A percentile compares a stretch with the other conserved stretches of the same genome.
These are phyloP conservation scores for Arabidopsis lyrata DNA, from an alignment of 441 rosid species.

Conservation along the genomic window DNA sequence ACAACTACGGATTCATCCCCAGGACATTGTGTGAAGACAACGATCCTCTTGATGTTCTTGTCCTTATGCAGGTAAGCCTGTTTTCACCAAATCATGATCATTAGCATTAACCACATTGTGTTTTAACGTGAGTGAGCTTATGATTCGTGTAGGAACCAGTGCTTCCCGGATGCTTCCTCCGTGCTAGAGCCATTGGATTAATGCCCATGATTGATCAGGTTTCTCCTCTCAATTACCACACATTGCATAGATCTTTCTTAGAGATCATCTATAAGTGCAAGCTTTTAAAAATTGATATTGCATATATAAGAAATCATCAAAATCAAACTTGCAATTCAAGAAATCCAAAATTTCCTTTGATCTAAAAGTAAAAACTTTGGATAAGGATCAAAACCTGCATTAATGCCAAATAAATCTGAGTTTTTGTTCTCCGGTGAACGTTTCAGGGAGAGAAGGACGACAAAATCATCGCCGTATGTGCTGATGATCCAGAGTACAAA, in stretches of 20 bases:
- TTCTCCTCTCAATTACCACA: constrained; percentile 5
- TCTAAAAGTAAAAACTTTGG: no score
- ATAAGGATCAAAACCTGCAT: background rate
- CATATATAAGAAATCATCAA: no score
- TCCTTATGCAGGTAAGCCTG: constrained; percentile 82
- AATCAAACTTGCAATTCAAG: background rate
- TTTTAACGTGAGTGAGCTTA: background rate
- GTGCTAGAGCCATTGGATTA: constrained; percentile 95
- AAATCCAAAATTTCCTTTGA: background rate
- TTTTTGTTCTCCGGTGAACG: constrained; percentile 1
- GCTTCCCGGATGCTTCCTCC: constrained; percentile 92
- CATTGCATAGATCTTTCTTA: background rate
- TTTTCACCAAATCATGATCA: constrained; percentile 12
- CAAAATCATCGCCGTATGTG: constrained; percentile 96
- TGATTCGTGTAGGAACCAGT: constrained; percentile 75
- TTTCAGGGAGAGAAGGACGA: constrained; percentile 95
- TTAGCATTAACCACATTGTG: background rate
- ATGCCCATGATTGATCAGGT: constrained; percentile 99
- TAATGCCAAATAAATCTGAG: background rate
- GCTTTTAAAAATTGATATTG: background rate
- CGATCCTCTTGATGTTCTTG: constrained; percentile 91
- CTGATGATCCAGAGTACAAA: constrained; percentile 97
- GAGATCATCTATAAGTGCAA: background rate
- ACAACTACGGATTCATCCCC: constrained; percentile 94
- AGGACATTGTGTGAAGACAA: constrained; percentile 94